Evolutionary conservation across 1,139 yeast genomes (phyloP).

Genomic region (Kurtzmaniella natalensis): DNA sequence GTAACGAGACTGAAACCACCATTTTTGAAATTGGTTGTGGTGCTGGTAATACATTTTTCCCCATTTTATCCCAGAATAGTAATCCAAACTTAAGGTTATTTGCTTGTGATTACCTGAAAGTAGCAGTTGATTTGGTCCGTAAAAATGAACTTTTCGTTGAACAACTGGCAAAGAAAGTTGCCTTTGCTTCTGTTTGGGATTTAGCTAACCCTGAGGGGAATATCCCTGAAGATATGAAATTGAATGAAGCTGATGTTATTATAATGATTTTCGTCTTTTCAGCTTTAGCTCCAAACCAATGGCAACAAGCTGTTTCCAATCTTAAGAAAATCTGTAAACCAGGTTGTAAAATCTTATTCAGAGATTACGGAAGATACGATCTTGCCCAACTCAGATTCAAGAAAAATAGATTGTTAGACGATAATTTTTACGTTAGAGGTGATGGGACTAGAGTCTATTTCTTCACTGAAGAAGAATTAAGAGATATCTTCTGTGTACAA

Average conservation of each 20-base stretch:
- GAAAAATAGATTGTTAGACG: constrained; percentile 80
- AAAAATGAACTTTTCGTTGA: constrained; percentile 54
- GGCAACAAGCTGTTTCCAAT: constrained; percentile 76
- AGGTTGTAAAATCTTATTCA: constrained; percentile 82
- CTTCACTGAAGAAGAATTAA: constrained; percentile 88
- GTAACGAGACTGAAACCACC: constrained; percentile 59
- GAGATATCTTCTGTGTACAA: constrained; percentile 60
- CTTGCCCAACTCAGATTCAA: constrained; percentile 93
- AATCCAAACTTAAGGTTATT: constrained; percentile 70
- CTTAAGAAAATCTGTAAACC: constrained; percentile 75
- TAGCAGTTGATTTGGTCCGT: constrained; percentile 84
- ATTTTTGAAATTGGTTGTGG: constrained; percentile 97
- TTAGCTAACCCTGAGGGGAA: constrained; percentile 69
- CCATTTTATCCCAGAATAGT: constrained; percentile 75
- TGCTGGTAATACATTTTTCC: constrained; percentile 95
- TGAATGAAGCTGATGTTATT: constrained; percentile 80
- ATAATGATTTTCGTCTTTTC: constrained; percentile 92
- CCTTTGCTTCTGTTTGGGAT: constrained; percentile 94
- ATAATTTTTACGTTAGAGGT: constrained; percentile 92
- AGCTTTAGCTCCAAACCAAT: constrained; percentile 88
- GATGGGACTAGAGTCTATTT: constrained; percentile 98
- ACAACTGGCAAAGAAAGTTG: constrained; percentile 45
- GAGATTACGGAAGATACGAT: constrained; percentile 96
- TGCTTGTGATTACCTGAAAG: constrained; percentile 88
- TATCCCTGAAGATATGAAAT: constrained; percentile 81